Base-by-base conservation (phyloP, 352 stramenopile genomes). In the Globisporangium rhizosaccharum region DNA sequence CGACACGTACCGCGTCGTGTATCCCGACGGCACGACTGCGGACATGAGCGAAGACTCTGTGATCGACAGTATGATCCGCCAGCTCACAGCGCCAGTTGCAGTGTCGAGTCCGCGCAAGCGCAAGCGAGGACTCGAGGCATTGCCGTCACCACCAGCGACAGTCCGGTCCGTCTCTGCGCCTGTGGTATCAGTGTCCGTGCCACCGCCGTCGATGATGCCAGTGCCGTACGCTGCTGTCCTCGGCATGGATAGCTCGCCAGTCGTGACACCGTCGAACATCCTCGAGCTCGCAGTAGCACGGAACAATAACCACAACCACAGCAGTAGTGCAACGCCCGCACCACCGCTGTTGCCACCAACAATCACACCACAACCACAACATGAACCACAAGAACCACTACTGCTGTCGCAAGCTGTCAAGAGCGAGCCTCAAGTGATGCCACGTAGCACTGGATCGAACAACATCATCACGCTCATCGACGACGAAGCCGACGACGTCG, bases 41-140 rank as follows among this genome's bases (percentile, higher is more conserved):
- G 70, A 89, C n/a, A 28, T 89, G 44, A 77, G 53, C 2, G 79
- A 91, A 47, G 58, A 70, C 49, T 69, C 76, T 55, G 59, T 91
- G 11, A 79, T 91, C 63, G 68, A 89, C 55, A 70, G 66, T 10
- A 80, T 91, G 67, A 74, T 91, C 57, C 58, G 51, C 17, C 46
- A 77, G 61, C 65, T 76, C 48, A 76, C 30, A 28, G 11, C n/a
- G 26, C 23, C 45, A 52, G 18, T 30, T 37, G 10, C 51, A 42
- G 33, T 37, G 12, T 36, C n/a, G 23, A 15, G 39, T 49, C 10
- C 23, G n/a, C 48, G 53, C 50, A 53, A 63, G 36, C 62, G 51
- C 26, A 55, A 67, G 39, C 61, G 50, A 14, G 14, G 11, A 44
- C 10, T 30, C 6, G 41, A 36, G 15, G 30, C 26, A 9, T 10